Evolutionary conservation across 306 rosid genomes (phyloP).

Genomic region (Lathyrus aphaca): DNA sequence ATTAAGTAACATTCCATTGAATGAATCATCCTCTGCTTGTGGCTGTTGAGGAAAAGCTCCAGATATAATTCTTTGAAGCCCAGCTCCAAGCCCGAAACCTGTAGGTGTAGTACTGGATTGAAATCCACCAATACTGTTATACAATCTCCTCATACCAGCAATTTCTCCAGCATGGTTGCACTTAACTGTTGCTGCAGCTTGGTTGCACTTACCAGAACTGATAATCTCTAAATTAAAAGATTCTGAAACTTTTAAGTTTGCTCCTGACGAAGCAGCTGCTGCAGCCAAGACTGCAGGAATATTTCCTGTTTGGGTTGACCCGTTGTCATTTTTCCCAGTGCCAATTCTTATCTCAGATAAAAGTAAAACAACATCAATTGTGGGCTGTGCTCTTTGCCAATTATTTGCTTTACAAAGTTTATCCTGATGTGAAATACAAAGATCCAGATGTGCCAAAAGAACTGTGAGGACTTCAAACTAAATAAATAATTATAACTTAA

Average conservation of each 20-base stretch:
- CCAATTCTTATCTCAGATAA: conserved; percentile 94
- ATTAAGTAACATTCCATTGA: conserved; percentile 80
- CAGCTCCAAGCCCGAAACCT: conserved; percentile 79
- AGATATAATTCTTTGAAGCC: conserved; percentile 92
- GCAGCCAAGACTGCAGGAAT: conserved; percentile 97
- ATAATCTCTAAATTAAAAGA: conserved; percentile 95
- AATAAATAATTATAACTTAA: conserved; percentile 10
- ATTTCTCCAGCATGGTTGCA: conserved; percentile 99
- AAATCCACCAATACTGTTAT: conserved; percentile 96
- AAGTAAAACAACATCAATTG: conserved; percentile 90
- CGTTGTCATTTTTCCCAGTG: conserved; percentile 81
- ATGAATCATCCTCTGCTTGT: conserved; percentile 80
- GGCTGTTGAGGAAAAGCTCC: conserved; percentile 87
- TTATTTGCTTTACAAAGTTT: conserved; percentile 91
- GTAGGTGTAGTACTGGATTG: conserved; percentile 62
- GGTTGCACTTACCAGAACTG: conserved; percentile 92
- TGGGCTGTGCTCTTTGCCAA: conserved; percentile 92
- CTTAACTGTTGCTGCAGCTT: conserved; percentile 89
- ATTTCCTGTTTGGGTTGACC: conserved; percentile 86
- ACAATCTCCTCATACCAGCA: conserved; percentile 98
- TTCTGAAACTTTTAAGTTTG: conserved; percentile 81
- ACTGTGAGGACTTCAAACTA: conserved; percentile 12
- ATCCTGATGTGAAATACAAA: conserved; percentile 60
- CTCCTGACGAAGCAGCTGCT: conserved; percentile 97
- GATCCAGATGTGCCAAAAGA: conserved; percentile 35